Percentiles rank a stretch among this genome's conserved stretches.
Evolutionary conservation across 495 filamentous ascomycete species (phyloP).

Genomic region (Penicillium crystallinum): DNA sequence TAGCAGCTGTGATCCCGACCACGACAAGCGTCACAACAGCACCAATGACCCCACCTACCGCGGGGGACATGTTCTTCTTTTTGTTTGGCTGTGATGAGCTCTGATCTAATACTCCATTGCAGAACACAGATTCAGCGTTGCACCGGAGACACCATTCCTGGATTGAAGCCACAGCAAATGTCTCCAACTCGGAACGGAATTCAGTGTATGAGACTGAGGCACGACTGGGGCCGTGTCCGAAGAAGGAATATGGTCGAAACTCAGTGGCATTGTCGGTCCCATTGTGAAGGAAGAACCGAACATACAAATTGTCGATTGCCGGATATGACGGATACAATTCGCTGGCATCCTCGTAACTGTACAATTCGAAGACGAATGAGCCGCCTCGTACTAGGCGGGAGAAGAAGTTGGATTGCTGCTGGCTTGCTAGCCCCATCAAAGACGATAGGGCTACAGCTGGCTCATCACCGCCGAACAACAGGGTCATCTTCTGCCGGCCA

Average conservation of each 20-base stretch:
- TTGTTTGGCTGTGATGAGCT: background rate
- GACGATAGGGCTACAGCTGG: conserved; percentile 73
- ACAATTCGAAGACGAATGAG: conserved; percentile 69
- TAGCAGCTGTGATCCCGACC: conserved; percentile 18
- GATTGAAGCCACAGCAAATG: conserved; percentile 54
- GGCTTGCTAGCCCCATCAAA: conserved; percentile 51
- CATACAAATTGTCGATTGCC: conserved; percentile 51
- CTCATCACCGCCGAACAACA: conserved; percentile 67
- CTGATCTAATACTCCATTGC: conserved; percentile 37
- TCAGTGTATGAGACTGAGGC: conserved; percentile 54
- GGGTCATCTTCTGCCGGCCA: conserved; percentile 47
- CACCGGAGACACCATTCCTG: conserved; percentile 67
- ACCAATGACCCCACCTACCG: conserved; percentile 53
- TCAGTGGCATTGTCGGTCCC: conserved; percentile 51
- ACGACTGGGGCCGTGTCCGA: conserved; percentile 50
- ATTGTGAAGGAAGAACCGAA: conserved; percentile 76
- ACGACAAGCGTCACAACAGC: conserved; percentile 40
- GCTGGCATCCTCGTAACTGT: conserved; percentile 49
- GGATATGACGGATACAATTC: conserved; percentile 42
- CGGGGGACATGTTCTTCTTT: conserved; percentile 22
- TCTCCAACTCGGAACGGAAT: conserved; percentile 55
- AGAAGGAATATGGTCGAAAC: conserved; percentile 37
- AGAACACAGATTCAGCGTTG: conserved; percentile 56
- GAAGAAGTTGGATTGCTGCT: conserved; percentile 54
- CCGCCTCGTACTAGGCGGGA: conserved; percentile 66